Evolutionary conservation across 495 filamentous ascomycete genomes (phyloP), one percentile per base, ranked within the genome.

Genomic region (Penicillium macrosclerotiorum): DNA sequence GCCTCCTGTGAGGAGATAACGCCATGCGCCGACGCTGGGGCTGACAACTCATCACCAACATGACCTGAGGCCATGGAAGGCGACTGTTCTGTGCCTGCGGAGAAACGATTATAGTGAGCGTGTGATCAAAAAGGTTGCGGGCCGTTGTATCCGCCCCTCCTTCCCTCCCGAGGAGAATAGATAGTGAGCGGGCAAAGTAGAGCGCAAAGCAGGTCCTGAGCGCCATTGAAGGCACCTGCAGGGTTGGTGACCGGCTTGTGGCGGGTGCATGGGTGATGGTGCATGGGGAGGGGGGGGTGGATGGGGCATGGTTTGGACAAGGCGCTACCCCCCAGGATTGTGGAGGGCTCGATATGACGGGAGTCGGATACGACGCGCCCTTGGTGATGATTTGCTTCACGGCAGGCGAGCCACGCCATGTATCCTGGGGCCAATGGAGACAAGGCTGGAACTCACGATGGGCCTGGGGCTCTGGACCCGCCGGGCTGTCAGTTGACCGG

Each of bases 91-190:
- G 56, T 35, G 27, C 41, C 57, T 59, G 45, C 47, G 44, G 37
- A 53, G 30, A 48, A 52, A 48, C 47, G n/a, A n/a, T 45, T 20
- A 19, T 11, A 12, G 40, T 60, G 54, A 62, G 65, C 65, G 65
- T 67, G 63, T 68, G 63, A 68, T 60, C 65, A 58, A 47, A 64
- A 57, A 58, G 47, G 54, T 55, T 66, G 47, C 61, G 63, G 58
- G 46, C 59, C 59, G 56, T 44, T 31, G 33, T 48, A 56, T 48
- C 52, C 48, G 42, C 39, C 40, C 29, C 54, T n/a, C n/a, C n/a
- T n/a, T n/a, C n/a, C n/a, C n/a, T n/a, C n/a, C n/a, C n/a, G n/a
- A n/a, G n/a, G n/a, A n/a, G n/a, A n/a, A n/a, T n/a, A n/a, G n/a
- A n/a, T n/a, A n/a, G n/a, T n/a, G n/a, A n/a, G n/a, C n/a, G n/a